phyloP scores from a whole-genome alignment of 371 early-diverging fungal species.

The Pancytospora philotis region DNA sequence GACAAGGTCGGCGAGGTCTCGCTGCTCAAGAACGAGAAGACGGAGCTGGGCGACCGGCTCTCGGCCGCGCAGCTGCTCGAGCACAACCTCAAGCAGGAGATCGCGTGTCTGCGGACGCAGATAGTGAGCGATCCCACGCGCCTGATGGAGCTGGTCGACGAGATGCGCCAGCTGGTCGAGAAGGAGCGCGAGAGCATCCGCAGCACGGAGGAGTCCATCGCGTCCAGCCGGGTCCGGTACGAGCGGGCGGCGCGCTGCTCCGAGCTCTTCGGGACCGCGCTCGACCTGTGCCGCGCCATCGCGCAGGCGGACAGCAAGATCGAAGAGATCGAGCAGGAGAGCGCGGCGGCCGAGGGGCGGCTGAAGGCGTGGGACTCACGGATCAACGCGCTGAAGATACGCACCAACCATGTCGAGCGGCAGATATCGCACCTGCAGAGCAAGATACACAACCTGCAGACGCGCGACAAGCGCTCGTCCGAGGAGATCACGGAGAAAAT shows the following conservation, averaged over 20 bases:
- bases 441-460: constrained; percentile 42
- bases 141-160: constrained; percentile 44
- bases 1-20: constrained; percentile 26
- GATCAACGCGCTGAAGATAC: constrained; percentile 42
- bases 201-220: constrained; percentile 16
- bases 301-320: constrained; percentile 6
- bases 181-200: constrained; percentile 35
- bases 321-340: constrained; percentile 34
- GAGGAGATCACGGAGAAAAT: constrained; percentile 33
- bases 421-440: constrained; percentile 50
- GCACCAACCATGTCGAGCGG: constrained; percentile 36
- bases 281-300: constrained; percentile 6
- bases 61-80: constrained; percentile 37
- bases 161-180: constrained; percentile 41
- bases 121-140: constrained; percentile 50
- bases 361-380: constrained; percentile 34
- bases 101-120: constrained; percentile 44
- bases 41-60: constrained; percentile 37
- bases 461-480: constrained; percentile 33
- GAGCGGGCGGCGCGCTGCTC: neutral
- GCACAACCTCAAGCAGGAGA: constrained; percentile 43
- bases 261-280: constrained; percentile 18
- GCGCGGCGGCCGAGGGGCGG: constrained; percentile 20
- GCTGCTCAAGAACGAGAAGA: constrained; percentile 33
- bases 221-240: constrained; percentile 6